These are phyloP conservation scores for Rosellinia necatrix DNA, from an alignment of 2,329 filamentous ascomycete species.

Conservation along the genomic window DNA sequence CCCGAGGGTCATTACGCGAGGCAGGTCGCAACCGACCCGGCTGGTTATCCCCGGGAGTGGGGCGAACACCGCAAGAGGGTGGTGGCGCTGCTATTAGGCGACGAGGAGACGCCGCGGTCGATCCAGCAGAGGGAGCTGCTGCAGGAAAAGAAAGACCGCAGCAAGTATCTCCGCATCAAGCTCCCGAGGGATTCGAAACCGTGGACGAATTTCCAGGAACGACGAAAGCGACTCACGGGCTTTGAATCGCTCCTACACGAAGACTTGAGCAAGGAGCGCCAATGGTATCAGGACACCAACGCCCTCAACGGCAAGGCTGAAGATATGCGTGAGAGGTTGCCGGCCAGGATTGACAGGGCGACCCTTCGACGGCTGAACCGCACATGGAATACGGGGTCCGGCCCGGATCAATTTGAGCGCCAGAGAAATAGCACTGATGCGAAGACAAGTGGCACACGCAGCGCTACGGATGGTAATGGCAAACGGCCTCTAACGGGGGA, in stretches of 20 bases:
- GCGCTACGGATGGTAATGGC: neutral
- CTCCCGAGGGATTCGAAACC: neutral
- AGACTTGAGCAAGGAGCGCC: conserved; percentile 17
- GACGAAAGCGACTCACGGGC: conserved; percentile 7
- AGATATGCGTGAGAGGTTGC: neutral
- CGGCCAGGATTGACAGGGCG: neutral
- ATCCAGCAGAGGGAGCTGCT: neutral
- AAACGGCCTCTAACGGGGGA: neutral
- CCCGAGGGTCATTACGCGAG: too few relatives aligned
- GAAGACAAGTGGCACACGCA: neutral
- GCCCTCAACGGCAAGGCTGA: neutral
- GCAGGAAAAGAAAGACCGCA: neutral
- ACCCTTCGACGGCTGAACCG: conserved; percentile 1
- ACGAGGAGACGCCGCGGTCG: conserved; percentile 6
- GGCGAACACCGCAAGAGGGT: neutral
- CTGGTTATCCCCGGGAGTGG: conserved; percentile 1
- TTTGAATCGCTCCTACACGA: conserved; percentile 15
- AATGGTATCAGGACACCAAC: conserved; percentile 15
- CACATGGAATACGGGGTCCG: too few relatives aligned
- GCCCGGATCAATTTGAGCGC: neutral
- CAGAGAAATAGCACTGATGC: neutral
- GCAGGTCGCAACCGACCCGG: neutral
- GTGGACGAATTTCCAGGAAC: conserved; percentile 10
- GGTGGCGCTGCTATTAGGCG: neutral
- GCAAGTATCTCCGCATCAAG: conserved; percentile 12